Evolutionary conservation across 2,329 filamentous ascomycete species (phyloP), one percentile per base, ranked within the genome.

Genomic region (Beauveria bassiana): DNA sequence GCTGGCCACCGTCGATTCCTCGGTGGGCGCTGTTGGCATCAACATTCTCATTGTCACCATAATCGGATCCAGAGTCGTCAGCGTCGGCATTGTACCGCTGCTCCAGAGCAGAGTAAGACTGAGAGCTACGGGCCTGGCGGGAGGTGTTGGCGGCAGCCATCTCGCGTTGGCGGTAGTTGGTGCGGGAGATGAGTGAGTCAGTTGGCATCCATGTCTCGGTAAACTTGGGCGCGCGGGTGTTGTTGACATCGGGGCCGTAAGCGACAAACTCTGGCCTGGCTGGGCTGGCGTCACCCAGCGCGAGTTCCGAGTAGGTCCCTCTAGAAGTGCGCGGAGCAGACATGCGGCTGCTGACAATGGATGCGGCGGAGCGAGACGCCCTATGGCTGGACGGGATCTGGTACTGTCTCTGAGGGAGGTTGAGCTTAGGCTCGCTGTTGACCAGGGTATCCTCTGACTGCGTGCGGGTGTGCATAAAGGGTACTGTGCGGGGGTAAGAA

Each of bases 401-500:
- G 65, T 85, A 81, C 65, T 85, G 80, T 51, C 82, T 76, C 64
- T 78, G 79, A 10, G 84, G 81, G 14, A 85, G 76, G 66, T 86
- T 78, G 61, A 75, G 64, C 43, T 79, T 80, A 0, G 85, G 85
- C 65, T 84, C 79, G 55, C 78, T 78, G 45, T 79, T 82, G 26
- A 75, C 76, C 53, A 80, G 73, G 4, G 83, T 85, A 38, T 82
- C 81, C 12, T 82, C 80, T 2, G 86, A 90, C 52, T 82, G 78
- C 18, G 78, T 80, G 40, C 92, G 85, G 0, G 90, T 96, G 70
- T 95, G 87, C 74, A 90, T 84, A 73, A 96, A 97, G 0, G 92
- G 87, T 55, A 96, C 80, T 1, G 82, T 82, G 1, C 78, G 79
- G 1, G 81, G 81, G 2, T 77, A 77, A 42, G 76, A 75, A 8